Base-by-base conservation (phyloP, 1,284 basidiomycete species). In the Pascua sp. region DNA sequence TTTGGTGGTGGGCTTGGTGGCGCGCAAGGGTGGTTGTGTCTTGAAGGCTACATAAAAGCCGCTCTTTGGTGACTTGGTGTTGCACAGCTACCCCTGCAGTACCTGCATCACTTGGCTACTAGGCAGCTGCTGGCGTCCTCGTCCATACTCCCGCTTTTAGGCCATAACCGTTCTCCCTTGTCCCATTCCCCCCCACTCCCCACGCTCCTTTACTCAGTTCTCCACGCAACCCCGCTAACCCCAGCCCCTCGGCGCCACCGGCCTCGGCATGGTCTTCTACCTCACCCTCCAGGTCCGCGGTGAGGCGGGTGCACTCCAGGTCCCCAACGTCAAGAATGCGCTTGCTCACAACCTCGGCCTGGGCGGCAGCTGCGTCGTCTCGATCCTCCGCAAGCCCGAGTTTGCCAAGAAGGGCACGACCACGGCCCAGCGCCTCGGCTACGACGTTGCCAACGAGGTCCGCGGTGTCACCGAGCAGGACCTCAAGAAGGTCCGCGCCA, bases 231-330 rank as follows among this genome's bases (percentile, higher is more conserved):
- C 24, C 24, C 24, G 7, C 24, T 32, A 32, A 32, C 24, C 24
- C 24, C 24, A 32, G 24, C 60, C 60, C 32, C 60, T 62, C 42
- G 60, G 60, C 49, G 60, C 60, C 8, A 62, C 60, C 1, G 60
- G 60, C 40, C 57, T 62, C 37, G 60, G 60, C 55, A 62, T 62
- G 60, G 51, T 62, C 55, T 62, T 62, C 55, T 62, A 62, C 60
- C 55, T 62, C 49, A 62, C 60, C 16, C 54, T 59, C 43, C 60
- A 62, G 55, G 17, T 51, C 36, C 60, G 60, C n/a, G 51, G 51
- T 16, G 60, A 62, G 55, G 60, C 55, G 8, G 60, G 60, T n/a
- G 42, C 48, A 17, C 57, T 62, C 13, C 60, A 62, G 47, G 60
- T 56, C 5, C 48, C 49, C 36, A 62, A 62, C 47, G 60, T 62